phyloP scores from a whole-genome alignment of 352 stramenopile species.

The Phytophthora sansomeana region DNA sequence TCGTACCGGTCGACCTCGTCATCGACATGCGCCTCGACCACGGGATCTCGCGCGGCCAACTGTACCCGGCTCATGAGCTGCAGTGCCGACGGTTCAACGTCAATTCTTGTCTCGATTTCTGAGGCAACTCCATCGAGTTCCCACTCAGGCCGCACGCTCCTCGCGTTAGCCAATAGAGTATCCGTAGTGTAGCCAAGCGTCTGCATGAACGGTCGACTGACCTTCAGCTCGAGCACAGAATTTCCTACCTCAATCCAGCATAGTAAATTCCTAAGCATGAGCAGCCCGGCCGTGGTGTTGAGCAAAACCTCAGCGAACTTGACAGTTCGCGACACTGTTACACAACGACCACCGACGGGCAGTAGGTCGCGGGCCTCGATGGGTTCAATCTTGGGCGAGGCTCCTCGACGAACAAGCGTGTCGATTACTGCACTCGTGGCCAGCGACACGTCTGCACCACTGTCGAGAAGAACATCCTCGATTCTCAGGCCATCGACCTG shows the following conservation, averaged over 20 bases:
- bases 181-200: conserved; percentile 16
- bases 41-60: neutral
- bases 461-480: conserved; percentile 8
- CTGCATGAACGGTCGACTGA: conserved; percentile 23
- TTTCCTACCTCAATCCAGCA: conserved; percentile 15
- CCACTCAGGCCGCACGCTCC: neutral
- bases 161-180: conserved; percentile 7
- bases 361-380: neutral
- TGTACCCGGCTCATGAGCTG: neutral
- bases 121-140: neutral
- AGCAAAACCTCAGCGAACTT: conserved; percentile 11
- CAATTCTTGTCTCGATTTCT: neutral
- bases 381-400: too few relatives aligned
- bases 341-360: neutral
- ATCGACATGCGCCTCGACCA: too few relatives aligned
- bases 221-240: neutral
- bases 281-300: conserved; percentile 9
- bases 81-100: neutral
- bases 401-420: neutral
- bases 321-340: neutral
- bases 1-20: too few relatives aligned
- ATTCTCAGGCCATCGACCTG: neutral
- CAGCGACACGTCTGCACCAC: conserved; percentile 11
- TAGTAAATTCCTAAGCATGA: conserved; percentile 10
- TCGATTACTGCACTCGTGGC: conserved; percentile 15